A percentile compares a stretch with the other conserved stretches of the same genome.
phyloP scores from a whole-genome alignment of 2,329 filamentous ascomycete genomes.

The Acrodontium crateriforme region DNA sequence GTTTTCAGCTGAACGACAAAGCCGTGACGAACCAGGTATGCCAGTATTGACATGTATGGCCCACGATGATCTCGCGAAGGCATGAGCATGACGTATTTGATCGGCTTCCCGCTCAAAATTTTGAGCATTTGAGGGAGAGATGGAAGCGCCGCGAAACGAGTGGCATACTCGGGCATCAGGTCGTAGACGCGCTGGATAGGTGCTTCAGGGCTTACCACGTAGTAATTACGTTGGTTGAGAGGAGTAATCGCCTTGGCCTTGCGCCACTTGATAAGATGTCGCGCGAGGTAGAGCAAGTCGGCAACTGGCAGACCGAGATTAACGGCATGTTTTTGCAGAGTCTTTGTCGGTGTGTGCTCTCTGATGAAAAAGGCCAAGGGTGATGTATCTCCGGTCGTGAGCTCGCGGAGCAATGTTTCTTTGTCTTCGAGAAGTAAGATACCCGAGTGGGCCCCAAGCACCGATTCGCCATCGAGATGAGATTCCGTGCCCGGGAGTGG shows the following conservation, averaged over 20 bases:
- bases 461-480: conserved; percentile 1
- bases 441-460: conserved; percentile 56
- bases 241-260: conserved; percentile 84
- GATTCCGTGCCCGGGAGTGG: conserved; percentile 27
- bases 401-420: conserved; percentile 57
- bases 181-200: conserved; percentile 57
- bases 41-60: conserved; percentile 78
- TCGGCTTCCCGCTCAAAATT: conserved; percentile 63
- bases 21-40: conserved; percentile 81
- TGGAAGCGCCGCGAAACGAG: conserved; percentile 69
- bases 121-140: conserved; percentile 78
- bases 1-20: conserved; percentile 91
- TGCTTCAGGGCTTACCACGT: conserved; percentile 83
- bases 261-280: conserved; percentile 92
- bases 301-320: conserved; percentile 59
- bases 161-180: conserved; percentile 59
- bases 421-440: conserved; percentile 76
- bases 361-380: conserved; percentile 62
- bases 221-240: conserved; percentile 76
- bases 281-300: conserved; percentile 75
- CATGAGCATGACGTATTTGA: conserved; percentile 70
- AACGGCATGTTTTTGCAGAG: conserved; percentile 58
- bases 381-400: conserved; percentile 58
- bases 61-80: conserved; percentile 78
- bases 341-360: conserved; percentile 46